These are phyloP conservation scores for Eucalyptus tenuipes DNA, from an alignment of 345 rosid species.

Conservation along the genomic window DNA sequence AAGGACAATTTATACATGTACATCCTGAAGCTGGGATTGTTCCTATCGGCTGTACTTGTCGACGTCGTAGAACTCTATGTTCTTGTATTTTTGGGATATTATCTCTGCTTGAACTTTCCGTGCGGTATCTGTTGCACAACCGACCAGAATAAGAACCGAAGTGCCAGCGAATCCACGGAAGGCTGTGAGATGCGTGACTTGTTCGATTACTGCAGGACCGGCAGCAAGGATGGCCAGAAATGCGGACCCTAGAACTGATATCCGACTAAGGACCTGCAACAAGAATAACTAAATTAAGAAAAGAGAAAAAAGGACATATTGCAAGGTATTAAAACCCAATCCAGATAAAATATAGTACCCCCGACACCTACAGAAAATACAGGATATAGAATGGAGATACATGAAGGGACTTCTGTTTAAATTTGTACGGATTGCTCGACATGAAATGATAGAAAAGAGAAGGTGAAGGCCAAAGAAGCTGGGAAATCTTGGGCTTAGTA, in stretches of 20 bases:
- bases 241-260: slow-evolving; percentile 84
- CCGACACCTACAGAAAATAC: background rate
- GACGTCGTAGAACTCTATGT: slow-evolving; percentile 78
- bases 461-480: too few relatives aligned
- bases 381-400: background rate
- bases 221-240: slow-evolving; percentile 90
- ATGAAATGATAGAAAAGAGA: background rate
- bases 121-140: slow-evolving; percentile 97
- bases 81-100: slow-evolving; percentile 90
- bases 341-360: background rate
- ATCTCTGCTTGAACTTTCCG: slow-evolving; percentile 96
- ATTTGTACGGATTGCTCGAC: background rate
- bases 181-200: slow-evolving; percentile 85
- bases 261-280: slow-evolving; percentile 79
- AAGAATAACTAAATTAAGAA: background rate
- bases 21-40: background rate
- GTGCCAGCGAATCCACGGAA: slow-evolving; percentile 98
- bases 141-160: slow-evolving; percentile 94
- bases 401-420: background rate
- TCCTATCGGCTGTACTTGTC: slow-evolving; percentile 26
- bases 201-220: slow-evolving; percentile 92
- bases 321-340: background rate
- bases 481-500: too few relatives aligned
- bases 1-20: background rate
- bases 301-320: background rate